Conservation (phyloP, 331 rosid species). For the Acacia pycnantha region DNA sequence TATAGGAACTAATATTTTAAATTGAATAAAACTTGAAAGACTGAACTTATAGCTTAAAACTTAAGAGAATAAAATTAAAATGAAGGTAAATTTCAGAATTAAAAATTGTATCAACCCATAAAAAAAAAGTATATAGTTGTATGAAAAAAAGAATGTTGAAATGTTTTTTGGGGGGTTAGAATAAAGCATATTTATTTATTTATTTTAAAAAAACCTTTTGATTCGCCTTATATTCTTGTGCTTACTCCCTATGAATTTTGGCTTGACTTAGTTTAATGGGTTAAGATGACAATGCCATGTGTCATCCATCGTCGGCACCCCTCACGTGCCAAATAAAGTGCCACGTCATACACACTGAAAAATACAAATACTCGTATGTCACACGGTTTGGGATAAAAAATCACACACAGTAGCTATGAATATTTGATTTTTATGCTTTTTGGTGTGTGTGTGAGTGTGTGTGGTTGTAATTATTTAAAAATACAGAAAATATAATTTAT, state of each 20-base stretch:
- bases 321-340: constrained; percentile 12
- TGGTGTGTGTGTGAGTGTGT: neutral
- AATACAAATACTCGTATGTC: constrained; percentile 3
- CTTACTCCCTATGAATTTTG: neutral
- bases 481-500: neutral
- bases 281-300: neutral
- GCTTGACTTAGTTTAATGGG: neutral
- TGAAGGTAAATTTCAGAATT: rapidly evolving
- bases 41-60: no score
- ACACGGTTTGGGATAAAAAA: constrained; percentile 27
- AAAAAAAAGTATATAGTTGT: no score
- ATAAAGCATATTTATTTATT: neutral
- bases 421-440: constrained; percentile 30
- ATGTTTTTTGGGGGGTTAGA: neutral
- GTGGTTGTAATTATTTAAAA: neutral
- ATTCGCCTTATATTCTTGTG: neutral
- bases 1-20: no score
- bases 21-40: no score
- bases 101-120: no score
- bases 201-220: neutral
- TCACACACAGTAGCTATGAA: neutral
- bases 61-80: no score
- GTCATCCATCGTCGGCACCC: neutral
- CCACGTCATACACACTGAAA: constrained; percentile 18
- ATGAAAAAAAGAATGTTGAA: no score